A percentile compares a stretch with the other conserved stretches of the same genome.
Conservation (phyloP, 345 rosid genomes). For the Turritis glabra region DNA sequence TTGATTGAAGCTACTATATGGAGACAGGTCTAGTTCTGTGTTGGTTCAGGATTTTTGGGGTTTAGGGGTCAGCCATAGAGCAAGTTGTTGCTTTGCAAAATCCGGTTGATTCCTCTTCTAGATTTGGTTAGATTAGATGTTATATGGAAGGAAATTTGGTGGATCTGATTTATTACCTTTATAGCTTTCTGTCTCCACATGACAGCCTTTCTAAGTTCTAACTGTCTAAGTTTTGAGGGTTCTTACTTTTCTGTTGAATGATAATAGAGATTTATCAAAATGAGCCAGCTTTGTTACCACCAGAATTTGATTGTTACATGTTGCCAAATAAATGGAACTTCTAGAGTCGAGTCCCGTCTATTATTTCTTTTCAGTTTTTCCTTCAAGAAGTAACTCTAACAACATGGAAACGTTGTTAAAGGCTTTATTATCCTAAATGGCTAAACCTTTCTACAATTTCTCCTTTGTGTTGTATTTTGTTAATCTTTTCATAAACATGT, state of each 20-base stretch:
- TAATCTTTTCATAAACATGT: not conserved
- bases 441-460: not conserved
- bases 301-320: not conserved
- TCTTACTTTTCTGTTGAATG: not conserved
- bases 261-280: not conserved
- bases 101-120: not conserved
- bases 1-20: not conserved
- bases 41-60: not conserved
- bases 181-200: not conserved
- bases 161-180: not conserved
- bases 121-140: not conserved
- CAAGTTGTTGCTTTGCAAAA: not conserved
- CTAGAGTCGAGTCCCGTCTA: not conserved
- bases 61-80: not conserved
- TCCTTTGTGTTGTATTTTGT: not conserved
- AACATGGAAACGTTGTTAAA: conserved; percentile 1
- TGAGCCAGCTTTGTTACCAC: not conserved
- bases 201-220: not conserved
- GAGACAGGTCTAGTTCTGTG: not conserved
- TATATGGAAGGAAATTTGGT: not conserved
- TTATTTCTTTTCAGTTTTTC: not conserved
- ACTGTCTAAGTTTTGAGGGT: not conserved
- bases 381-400: not conserved
- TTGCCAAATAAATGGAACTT: not conserved
- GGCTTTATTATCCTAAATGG: not conserved